Evolutionary conservation across 768 basidiomycete genomes (phyloP).

Genomic region (Rhizopogon vinicolor): DNA sequence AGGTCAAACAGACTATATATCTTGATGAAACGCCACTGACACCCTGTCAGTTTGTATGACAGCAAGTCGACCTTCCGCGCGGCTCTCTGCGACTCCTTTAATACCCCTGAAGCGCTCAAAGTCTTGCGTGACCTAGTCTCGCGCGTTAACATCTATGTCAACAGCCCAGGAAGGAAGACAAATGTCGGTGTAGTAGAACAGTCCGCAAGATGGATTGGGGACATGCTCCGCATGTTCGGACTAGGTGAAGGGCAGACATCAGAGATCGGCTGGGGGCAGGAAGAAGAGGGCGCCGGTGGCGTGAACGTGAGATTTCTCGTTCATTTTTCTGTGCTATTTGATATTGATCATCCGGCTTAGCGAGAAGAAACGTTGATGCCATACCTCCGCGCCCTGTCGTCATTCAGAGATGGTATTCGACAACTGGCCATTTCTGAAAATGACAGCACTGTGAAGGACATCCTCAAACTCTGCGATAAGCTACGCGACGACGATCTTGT

Average conservation of each 20-base stretch:
- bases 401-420: conserved; percentile 89
- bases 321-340: neutral
- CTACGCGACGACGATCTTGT: conserved; percentile 88
- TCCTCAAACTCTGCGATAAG: conserved; percentile 83
- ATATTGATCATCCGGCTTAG: conserved; percentile 35
- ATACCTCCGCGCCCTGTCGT: conserved; percentile 78
- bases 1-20: conserved; percentile 38
- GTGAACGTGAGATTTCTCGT: conserved; percentile 39
- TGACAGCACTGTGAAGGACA: conserved; percentile 66
- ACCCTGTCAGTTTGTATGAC: conserved; percentile 54
- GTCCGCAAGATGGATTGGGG: conserved; percentile 62
- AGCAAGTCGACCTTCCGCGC: conserved; percentile 76
- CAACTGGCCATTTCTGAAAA: conserved; percentile 71
- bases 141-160: conserved; percentile 85
- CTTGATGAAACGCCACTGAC: conserved; percentile 6
- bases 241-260: conserved; percentile 63
- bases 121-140: conserved; percentile 79
- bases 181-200: conserved; percentile 64
- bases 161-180: conserved; percentile 48
- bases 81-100: conserved; percentile 95
- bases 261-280: conserved; percentile 87
- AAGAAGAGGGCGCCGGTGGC: conserved; percentile 30
- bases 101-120: conserved; percentile 81
- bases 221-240: conserved; percentile 77
- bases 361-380: conserved; percentile 85